Evolutionary conservation across 306 rosid species (phyloP).

Genomic region (Phaseolus lunatus): DNA sequence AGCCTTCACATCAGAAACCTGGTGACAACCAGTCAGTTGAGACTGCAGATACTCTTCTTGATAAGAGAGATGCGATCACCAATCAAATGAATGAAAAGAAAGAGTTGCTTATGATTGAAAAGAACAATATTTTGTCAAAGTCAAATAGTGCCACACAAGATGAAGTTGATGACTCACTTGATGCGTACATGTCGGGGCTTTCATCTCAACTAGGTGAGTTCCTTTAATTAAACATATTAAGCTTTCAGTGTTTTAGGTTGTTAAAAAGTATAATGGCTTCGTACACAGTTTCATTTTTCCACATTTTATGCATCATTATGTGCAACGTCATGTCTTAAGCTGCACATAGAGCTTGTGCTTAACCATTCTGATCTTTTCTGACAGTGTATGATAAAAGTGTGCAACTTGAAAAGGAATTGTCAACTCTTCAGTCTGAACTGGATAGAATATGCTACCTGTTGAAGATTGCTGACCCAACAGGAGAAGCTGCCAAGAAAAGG

Average conservation of each 20-base stretch:
- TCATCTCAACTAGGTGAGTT: conserved; percentile 89
- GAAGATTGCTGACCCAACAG: conserved; percentile 95
- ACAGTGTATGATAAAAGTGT: conserved; percentile 74
- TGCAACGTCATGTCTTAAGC: background rate
- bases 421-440: conserved; percentile 80
- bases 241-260: conserved; percentile 9
- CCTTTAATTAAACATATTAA: conserved; percentile 22
- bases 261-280: conserved; percentile 31
- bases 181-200: conserved; percentile 93
- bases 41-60: conserved; percentile 91
- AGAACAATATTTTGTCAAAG: conserved; percentile 50
- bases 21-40: conserved; percentile 76
- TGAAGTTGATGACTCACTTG: conserved; percentile 77
- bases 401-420: conserved; percentile 73
- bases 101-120: conserved; percentile 70
- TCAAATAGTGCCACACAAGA: conserved; percentile 52
- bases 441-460: conserved; percentile 81
- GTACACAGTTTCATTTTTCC: conserved; percentile 13
- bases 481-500: conserved; percentile 89
- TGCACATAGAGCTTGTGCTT: conserved; percentile 4
- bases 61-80: conserved; percentile 74
- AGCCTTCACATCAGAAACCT: conserved; percentile 58
- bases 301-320: conserved; percentile 24
- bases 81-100: conserved; percentile 72
- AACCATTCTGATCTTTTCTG: conserved; percentile 51